Percentiles rank a stretch among this genome's conserved stretches.
Evolutionary conservation across 148 eudicot genomes (phyloP).

Genomic region (Pouteria glomerata): DNA sequence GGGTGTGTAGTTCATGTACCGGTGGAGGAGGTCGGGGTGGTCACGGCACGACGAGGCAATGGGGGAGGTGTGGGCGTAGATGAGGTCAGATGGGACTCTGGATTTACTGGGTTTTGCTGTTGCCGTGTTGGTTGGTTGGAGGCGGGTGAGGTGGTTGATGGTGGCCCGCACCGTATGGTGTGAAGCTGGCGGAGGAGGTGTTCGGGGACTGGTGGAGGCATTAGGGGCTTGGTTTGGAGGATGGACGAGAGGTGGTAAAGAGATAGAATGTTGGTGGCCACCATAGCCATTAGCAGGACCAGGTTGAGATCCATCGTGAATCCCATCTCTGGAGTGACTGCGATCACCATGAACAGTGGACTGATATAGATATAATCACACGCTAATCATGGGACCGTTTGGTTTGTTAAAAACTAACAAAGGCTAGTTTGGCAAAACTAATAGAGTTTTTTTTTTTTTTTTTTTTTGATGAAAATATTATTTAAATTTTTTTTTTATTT

Average conservation of each 20-base stretch:
- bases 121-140: conserved; percentile 29
- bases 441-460: no score
- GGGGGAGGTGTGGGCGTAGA: conserved; percentile 50
- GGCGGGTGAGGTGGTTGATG: conserved; percentile 85
- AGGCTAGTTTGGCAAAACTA: no score
- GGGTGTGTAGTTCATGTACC: conserved; percentile 72
- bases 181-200: conserved; percentile 74
- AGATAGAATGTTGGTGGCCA: conserved; percentile 79
- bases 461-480: no score
- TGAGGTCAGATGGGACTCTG: conserved; percentile 62
- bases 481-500: no score
- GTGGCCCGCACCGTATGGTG: conserved; percentile 93
- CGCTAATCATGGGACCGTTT: no score
- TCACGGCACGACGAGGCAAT: conserved; percentile 63
- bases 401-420: no score
- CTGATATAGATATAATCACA: no score
- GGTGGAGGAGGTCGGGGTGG: conserved; percentile 55
- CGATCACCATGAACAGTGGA: no score
- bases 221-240: conserved; percentile 32
- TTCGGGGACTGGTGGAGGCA: conserved; percentile 40
- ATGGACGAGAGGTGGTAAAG: conserved; percentile 83
- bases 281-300: conserved; percentile 80
- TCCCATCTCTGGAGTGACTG: no score
- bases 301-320: conserved; percentile 70
- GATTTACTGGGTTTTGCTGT: conserved; percentile 10